Evolutionary conservation across 257 asterid genomes (phyloP), one percentile per base, ranked within the genome.

Genomic region (Przewalskia tangutica): DNA sequence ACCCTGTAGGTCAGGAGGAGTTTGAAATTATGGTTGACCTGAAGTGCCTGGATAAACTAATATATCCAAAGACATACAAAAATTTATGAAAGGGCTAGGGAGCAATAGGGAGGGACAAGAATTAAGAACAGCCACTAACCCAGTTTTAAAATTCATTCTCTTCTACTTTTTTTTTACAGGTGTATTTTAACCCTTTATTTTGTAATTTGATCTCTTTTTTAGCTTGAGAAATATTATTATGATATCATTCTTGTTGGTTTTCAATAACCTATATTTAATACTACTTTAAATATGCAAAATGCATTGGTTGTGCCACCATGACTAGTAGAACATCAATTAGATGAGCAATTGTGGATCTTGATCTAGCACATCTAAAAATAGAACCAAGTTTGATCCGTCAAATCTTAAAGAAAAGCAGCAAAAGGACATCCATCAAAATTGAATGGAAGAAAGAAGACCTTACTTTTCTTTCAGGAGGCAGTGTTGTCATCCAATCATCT

Each of bases 401-500:
- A 38, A 38, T 66, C 53, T 17, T 6, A 66, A 66, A 18, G 23
- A 66, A 66, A 59, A 40, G 20, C 20, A 62, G 58, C 56, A 36
- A 36, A 0, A 55, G 55, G 62, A 53, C 77, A 14, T 36, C 8
- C 3, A 46, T 46, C 34, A 64, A 44, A 27, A 70, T 18, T 17
- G 59, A 53, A 12, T 46, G 58, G 59, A 46, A 20, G 65, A 53
- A 27, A 51, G 51, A 77, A 82, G 77, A 12, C 38, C 82, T 53
- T 85, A 95, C 99, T 86, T 89, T 91, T 92, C 97, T 91, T 89
- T 96, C 99, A 0, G 98, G 99, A 64, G 99, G 99, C 84, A 95
- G 90, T 50, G 91, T 86, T 76, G 98, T 95, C 99, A 94, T 95
- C 99, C 99, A 95, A 85, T 95, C 98, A 53, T 95, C 99, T 86